These are phyloP conservation scores for Penicillium sp. DNA, from an alignment of 2,329 filamentous ascomycete genomes.

Conservation along the genomic window DNA sequence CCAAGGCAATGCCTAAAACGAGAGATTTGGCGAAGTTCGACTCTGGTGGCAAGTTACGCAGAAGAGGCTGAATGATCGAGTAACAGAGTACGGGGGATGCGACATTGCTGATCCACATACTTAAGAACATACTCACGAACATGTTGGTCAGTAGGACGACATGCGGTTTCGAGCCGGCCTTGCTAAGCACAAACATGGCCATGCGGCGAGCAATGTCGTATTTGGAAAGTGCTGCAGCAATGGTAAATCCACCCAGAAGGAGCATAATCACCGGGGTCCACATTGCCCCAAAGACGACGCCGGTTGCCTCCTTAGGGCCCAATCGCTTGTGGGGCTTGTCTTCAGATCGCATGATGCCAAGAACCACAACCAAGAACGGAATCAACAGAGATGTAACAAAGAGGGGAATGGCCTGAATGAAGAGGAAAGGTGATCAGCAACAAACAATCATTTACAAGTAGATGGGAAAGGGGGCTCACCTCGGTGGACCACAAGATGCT, in stretches of 20 bases:
- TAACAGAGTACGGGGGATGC: slow-evolving; percentile 96
- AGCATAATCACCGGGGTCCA: slow-evolving; percentile 99
- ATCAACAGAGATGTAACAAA: slow-evolving; percentile 95
- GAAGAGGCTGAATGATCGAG: slow-evolving; percentile 95
- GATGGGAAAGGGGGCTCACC: slow-evolving; percentile 50
- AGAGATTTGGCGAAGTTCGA: slow-evolving; percentile 93
- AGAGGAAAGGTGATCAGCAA: slow-evolving; percentile 6
- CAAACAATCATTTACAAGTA: background rate
- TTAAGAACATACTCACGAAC: slow-evolving; percentile 96
- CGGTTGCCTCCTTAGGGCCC: slow-evolving; percentile 75
- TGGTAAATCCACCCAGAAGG: slow-evolving; percentile 89
- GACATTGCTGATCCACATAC: slow-evolving; percentile 99
- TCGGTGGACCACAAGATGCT: slow-evolving; percentile 96
- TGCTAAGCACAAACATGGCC: slow-evolving; percentile 92
- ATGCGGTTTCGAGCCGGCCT: slow-evolving; percentile 85
- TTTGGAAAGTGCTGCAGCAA: slow-evolving; percentile 92
- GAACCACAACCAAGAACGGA: slow-evolving; percentile 85
- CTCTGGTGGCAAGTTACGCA: slow-evolving; percentile 86
- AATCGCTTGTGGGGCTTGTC: slow-evolving; percentile 69
- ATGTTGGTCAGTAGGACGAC: slow-evolving; percentile 96
- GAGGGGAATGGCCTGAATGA: slow-evolving; percentile 76
- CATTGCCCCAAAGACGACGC: slow-evolving; percentile 90
- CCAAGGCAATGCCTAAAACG: slow-evolving; percentile 90
- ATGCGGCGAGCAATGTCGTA: slow-evolving; percentile 98
- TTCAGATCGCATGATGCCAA: slow-evolving; percentile 80